These are phyloP conservation scores for Vicia sativa DNA, from an alignment of 306 rosid genomes.

Conservation along the genomic window DNA sequence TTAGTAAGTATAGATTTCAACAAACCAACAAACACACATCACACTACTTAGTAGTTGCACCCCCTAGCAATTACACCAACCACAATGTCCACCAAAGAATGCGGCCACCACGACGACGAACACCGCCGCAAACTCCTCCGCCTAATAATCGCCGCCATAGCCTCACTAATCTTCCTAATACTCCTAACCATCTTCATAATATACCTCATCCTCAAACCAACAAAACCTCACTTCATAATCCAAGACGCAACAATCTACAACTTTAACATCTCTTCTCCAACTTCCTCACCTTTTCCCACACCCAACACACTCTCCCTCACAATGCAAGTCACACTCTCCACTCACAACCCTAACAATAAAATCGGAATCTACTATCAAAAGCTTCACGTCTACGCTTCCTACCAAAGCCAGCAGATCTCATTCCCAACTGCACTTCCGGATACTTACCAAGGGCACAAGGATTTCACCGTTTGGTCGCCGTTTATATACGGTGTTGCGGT, in stretches of 20 bases:
- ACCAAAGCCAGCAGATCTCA: constrained; percentile 68
- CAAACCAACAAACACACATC: neutral
- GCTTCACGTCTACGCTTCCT: constrained; percentile 52
- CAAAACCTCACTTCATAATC: constrained; percentile 62
- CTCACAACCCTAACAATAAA: constrained; percentile 62
- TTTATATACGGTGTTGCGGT: constrained; percentile 49
- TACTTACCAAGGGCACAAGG: constrained; percentile 69
- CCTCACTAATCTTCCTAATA: constrained; percentile 31
- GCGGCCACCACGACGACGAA: constrained; percentile 47
- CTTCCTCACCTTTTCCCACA: constrained; percentile 1
- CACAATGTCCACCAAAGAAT: constrained; percentile 56
- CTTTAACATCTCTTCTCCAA: constrained; percentile 53
- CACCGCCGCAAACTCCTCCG: constrained; percentile 37
- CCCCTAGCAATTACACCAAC: neutral
- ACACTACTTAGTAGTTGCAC: neutral
- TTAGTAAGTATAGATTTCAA: too few species aligned
- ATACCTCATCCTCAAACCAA: constrained; percentile 63
- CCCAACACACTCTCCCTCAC: constrained; percentile 50
- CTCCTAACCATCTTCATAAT: constrained; percentile 49
- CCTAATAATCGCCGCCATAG: constrained; percentile 3
- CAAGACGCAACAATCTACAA: constrained; percentile 69
- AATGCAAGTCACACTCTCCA: constrained; percentile 60
- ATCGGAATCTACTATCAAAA: constrained; percentile 61
- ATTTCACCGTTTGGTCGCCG: constrained; percentile 75
- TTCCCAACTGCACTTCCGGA: constrained; percentile 48